phyloP scores from a whole-genome alignment of 2,329 filamentous ascomycete species.

The Talaromyces sp. region DNA sequence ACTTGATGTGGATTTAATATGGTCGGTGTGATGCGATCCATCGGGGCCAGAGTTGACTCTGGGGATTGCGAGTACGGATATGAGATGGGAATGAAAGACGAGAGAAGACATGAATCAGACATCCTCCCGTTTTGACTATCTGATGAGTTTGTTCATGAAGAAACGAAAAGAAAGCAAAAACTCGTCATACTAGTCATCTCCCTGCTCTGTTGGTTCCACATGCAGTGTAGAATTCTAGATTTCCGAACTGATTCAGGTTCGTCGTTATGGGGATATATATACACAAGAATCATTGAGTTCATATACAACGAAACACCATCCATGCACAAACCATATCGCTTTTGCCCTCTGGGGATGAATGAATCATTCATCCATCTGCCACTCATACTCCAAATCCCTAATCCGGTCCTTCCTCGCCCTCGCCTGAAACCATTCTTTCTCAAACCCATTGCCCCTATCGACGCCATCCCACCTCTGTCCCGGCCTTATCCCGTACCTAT shows the following conservation, averaged over 20 bases:
- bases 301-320: neutral
- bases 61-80: neutral
- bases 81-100: neutral
- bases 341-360: neutral
- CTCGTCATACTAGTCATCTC: neutral
- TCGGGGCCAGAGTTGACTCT: neutral
- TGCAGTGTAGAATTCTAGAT: neutral
- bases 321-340: neutral
- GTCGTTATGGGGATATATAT: neutral
- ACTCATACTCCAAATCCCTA: constrained; percentile 80
- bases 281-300: neutral
- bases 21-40: neutral
- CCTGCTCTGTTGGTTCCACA: too few species aligned
- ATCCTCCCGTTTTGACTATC: neutral
- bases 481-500: constrained; percentile 88
- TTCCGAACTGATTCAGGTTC: neutral
- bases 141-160: neutral
- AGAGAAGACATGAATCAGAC: neutral
- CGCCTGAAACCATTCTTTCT: constrained; percentile 86
- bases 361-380: constrained; percentile 86
- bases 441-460: constrained; percentile 88
- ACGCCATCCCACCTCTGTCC: constrained; percentile 97
- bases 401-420: constrained; percentile 73
- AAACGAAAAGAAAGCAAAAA: neutral
- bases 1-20: constrained; percentile 7